Conservation (phyloP, 2,329 filamentous ascomycete genomes). For the Volutella citrinella region DNA sequence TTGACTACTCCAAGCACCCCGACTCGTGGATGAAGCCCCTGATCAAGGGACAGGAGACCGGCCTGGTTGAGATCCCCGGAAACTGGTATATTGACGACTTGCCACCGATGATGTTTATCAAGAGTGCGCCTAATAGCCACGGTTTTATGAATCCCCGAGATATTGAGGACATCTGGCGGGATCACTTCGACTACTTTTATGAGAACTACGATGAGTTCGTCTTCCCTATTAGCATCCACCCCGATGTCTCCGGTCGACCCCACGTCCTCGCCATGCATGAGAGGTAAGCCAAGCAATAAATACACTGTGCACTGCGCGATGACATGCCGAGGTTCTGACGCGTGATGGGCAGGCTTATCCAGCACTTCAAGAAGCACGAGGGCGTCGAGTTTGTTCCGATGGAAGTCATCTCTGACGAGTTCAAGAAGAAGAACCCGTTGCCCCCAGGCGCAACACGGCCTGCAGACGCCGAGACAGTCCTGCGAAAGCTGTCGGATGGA, state of each 20-base stretch:
- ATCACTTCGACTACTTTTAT: slow-evolving; percentile 73
- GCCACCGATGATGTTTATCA: slow-evolving; percentile 72
- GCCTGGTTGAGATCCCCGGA: slow-evolving; percentile 61
- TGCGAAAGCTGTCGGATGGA: no score
- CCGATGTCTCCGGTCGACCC: slow-evolving; percentile 68
- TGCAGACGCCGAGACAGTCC: no score
- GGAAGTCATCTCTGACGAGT: no score
- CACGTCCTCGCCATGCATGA: slow-evolving; percentile 74
- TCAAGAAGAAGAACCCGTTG: no score
- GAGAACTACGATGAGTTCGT: slow-evolving; percentile 74
- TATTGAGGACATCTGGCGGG: slow-evolving; percentile 62
- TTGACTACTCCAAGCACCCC: slow-evolving; percentile 51
- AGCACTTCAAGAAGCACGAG: no score
- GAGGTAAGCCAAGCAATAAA: slow-evolving; percentile 19
- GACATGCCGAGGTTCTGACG: no score
- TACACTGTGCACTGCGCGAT: no score
- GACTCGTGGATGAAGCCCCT: slow-evolving; percentile 47
- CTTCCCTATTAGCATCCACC: slow-evolving; percentile 75
- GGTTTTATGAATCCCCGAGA: slow-evolving; percentile 57
- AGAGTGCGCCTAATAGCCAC: slow-evolving; percentile 61
- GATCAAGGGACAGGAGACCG: slow-evolving; percentile 55
- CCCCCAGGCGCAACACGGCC: no score
- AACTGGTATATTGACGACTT: slow-evolving; percentile 63
- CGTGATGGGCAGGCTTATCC: no score
- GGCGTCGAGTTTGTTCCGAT: no score